Evolutionary conservation across 805 yeast species (phyloP).

Genomic region (Myxozyma melibiosi): DNA sequence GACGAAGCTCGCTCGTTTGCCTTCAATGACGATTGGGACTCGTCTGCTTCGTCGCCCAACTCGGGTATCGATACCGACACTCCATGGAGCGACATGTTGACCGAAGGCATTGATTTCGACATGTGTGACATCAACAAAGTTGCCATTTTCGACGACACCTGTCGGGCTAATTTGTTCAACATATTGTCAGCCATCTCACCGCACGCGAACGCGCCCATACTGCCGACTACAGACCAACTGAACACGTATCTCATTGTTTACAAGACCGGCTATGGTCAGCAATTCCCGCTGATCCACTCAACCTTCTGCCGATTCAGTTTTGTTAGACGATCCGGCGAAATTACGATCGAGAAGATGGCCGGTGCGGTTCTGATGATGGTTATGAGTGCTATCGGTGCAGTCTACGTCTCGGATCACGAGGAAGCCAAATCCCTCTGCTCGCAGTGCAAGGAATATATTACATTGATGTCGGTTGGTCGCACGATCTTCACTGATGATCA

Average conservation of each 20-base stretch:
- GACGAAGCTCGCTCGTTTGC: constrained; percentile 5
- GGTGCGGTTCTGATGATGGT: constrained; percentile 8
- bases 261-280: constrained; percentile 17
- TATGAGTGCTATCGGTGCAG: constrained; percentile 15
- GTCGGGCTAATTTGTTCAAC: not conserved
- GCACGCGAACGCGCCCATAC: not conserved
- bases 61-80: constrained; percentile 5
- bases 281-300: constrained; percentile 12
- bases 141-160: constrained; percentile 14
- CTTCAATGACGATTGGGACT: constrained; percentile 12
- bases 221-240: constrained; percentile 9
- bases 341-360: not conserved
- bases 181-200: constrained; percentile 2
- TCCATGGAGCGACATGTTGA: constrained; percentile 12
- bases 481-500: constrained; percentile 11
- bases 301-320: constrained; percentile 14
- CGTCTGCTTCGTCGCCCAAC: constrained; percentile 5
- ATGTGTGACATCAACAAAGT: constrained; percentile 12
- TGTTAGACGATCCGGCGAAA: constrained; percentile 1
- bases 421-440: constrained; percentile 1
- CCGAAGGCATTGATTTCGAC: constrained; percentile 17
- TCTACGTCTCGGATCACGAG: not conserved
- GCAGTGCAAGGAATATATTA: not conserved
- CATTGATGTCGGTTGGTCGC: not conserved
- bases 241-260: constrained; percentile 4